Base-by-base conservation (phyloP, 305 asterid genomes). In the Ajuga reptans region DNA sequence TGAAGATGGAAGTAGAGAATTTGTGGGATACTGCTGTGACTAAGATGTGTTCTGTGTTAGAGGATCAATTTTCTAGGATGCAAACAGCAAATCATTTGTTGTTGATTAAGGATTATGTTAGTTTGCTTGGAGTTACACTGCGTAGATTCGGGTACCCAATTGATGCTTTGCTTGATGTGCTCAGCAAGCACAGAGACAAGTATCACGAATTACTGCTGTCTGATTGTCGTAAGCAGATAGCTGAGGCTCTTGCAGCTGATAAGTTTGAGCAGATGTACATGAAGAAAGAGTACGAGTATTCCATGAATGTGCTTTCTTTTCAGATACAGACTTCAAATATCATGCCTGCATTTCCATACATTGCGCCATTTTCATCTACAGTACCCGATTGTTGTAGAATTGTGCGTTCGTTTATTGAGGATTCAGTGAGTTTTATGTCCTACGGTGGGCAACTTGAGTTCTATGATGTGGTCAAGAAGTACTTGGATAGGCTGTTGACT, bases 41-140 rank as follows among this genome's bases (percentile, higher is more conserved):
- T 76, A 93, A 93, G 82, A 91, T 93, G 96, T 87, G 96, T 69
- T 90, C 96, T 55, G 97, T 90, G 72, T 78, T 93, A 73, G 97
- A 93, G 82, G 99, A 93, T 81, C 99, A 93, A 33, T 93, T 93
- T 72, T 93, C 99, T 27, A 86, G 96, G 77, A 93, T 93, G 99
- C 94, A 91, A 72, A 93, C 99, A 11, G 99, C 99, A 0, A 93
- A 89, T 81, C 99, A 93, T 84, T 82, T 93, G 89, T 79, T 93
- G 81, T 82, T 93, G 85, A 91, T 93, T 27, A 93, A 93, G 86
- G 99, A 93, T 81, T 93, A 93, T 42, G 97, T 93, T 68, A 93
- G 96, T 73, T 83, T 93, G 85, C 95, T 93, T 52, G 97, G 99
- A 63, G 96, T 91, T 37, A 89, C 99, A 0, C 76, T 93, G 84